Evolutionary conservation across 2,329 filamentous ascomycete genomes (phyloP), one percentile per base, ranked within the genome.

Genomic region (Verticillium dahliae): DNA sequence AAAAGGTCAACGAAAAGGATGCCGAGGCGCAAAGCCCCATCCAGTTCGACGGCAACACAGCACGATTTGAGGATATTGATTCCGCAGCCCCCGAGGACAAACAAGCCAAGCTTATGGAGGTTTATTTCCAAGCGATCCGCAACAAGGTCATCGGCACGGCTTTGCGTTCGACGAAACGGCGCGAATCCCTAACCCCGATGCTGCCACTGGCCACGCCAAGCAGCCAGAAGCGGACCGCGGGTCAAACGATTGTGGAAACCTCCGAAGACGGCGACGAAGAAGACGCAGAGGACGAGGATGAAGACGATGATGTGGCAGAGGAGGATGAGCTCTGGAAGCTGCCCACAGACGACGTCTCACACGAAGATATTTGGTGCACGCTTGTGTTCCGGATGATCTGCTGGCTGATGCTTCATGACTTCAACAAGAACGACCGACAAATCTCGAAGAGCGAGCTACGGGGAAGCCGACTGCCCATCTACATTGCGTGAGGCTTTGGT

Each of bases 391-490:
- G 82, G 33, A 85, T 85, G 83, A 74, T 85, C 31, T 85, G 82
- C 68, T 85, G 82, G 84, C 70, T 85, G 59, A 75, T 81, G 71
- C 70, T 85, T 63, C 82, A 86, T 66, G 81, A 85, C 65, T 85
- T 85, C 59, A 74, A 83, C 68, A 81, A 80, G 67, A 74, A 78
- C 62, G 83, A 85, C 61, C 73, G 80, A 10, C 81, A 84, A 69
- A 69, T 81, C 2, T 72, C 78, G 55, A 82, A 83, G 69, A 81
- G 80, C 62, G 81, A 85, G 70, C 70, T 85, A 4, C 66, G 80
- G 38, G 82, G 81, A 1, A 85, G 79, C 65, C 77, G 83, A 4
- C 76, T 85, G 74, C 82, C 82, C 0, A 81, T 85, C 10, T 85
- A 82, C 62, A 81, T 85, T 65, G 73, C 78, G 6, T 65, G 57